Conservation (phyloP, 331 rosid species). For the Rosa hybrid region DNA sequence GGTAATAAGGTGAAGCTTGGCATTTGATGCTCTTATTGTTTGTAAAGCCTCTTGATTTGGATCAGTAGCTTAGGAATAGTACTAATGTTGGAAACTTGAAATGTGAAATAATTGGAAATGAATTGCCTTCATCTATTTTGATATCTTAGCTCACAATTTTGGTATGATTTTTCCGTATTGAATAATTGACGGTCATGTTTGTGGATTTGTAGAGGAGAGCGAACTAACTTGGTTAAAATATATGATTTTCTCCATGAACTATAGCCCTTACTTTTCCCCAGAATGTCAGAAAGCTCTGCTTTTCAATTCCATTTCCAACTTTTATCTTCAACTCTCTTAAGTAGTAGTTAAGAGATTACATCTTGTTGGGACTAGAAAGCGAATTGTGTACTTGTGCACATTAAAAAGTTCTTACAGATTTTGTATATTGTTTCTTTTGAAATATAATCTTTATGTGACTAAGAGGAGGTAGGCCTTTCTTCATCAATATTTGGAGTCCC, state of each 20-base stretch:
- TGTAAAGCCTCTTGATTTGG: constrained; percentile 10
- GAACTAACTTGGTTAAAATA: no score
- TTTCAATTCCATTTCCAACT: background rate
- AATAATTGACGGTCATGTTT: background rate
- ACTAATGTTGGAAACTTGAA: constrained; percentile 3
- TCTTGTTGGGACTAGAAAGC: background rate
- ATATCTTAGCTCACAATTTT: background rate
- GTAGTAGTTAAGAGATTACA: background rate
- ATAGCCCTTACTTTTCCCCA: background rate
- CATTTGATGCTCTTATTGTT: constrained; percentile 12
- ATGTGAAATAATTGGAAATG: background rate
- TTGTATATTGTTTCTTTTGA: no score
- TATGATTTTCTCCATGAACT: background rate
- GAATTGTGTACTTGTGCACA: background rate
- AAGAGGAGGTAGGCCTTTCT: background rate
- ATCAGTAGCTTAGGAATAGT: constrained; percentile 14
- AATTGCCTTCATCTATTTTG: background rate
- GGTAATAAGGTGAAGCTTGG: background rate
- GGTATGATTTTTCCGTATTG: no score
- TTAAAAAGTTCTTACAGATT: background rate
- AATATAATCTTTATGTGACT: background rate
- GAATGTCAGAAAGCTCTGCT: background rate
- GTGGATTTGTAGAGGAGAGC: background rate
- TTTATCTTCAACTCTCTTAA: background rate
- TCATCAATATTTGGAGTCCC: background rate